These are phyloP conservation scores for Solanum verrucosum DNA, from an alignment of 257 asterid species.

Conservation along the genomic window DNA sequence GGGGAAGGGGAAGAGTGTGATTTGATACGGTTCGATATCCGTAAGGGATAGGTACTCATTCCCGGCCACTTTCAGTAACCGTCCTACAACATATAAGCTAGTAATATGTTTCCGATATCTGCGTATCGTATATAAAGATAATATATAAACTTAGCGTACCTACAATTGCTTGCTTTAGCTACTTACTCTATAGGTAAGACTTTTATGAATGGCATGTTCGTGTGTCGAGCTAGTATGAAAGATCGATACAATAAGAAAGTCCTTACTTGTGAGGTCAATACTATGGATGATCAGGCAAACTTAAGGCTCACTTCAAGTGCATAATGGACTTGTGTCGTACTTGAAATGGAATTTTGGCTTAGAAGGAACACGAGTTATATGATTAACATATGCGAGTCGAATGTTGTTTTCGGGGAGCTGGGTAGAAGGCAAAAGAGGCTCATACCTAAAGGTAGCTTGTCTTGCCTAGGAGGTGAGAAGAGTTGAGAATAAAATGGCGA, in stretches of 20 bases:
- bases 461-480: rapidly evolving
- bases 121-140: not conserved
- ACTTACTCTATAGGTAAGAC: not conserved
- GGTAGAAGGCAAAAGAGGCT: not conserved
- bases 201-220: not conserved
- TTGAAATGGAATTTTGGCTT: not conserved
- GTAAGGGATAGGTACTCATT: not conserved
- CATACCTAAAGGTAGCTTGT: not conserved
- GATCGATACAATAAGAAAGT: not conserved
- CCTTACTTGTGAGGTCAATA: rapidly evolving
- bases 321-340: not conserved
- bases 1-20: not conserved
- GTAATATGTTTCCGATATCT: rapidly evolving
- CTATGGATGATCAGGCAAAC: not conserved
- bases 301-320: not conserved
- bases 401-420: not conserved
- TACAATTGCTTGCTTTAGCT: not conserved
- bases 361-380: not conserved
- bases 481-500: not conserved
- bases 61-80: not conserved
- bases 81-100: not conserved
- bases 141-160: too few species aligned
- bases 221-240: not conserved
- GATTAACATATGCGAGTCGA: rapidly evolving
- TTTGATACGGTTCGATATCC: not conserved